A percentile compares a stretch with the other conserved stretches of the same genome.
Conservation (phyloP, 2,329 filamentous ascomycete species). For the Thielaviopsis euricoi region DNA sequence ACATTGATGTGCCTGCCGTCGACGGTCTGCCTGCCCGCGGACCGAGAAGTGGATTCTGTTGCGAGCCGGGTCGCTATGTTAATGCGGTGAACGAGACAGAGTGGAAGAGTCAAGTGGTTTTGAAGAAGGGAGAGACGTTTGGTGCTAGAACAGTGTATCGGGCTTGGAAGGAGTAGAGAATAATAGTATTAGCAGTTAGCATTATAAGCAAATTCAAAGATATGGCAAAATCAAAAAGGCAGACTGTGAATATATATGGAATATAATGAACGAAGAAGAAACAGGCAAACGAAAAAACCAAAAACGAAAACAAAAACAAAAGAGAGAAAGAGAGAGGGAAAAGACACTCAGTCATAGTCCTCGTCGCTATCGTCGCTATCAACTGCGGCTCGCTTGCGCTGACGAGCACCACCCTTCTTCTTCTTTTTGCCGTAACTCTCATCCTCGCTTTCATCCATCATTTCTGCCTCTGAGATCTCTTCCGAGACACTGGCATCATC, state of each 20-base stretch:
- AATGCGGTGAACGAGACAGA: conserved; percentile 71
- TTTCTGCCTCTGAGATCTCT: conserved; percentile 3
- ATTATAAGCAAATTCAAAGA: not conserved
- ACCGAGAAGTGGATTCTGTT: conserved; percentile 64
- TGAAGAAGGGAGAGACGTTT: conserved; percentile 75
- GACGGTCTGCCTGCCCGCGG: conserved; percentile 46
- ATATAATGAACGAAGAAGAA: not conserved
- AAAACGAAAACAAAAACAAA: not conserved
- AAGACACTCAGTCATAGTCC: not conserved
- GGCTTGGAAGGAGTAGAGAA: conserved; percentile 53
- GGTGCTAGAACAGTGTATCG: conserved; percentile 70
- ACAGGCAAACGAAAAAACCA: not conserved
- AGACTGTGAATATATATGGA: not conserved
- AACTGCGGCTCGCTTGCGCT: not conserved
- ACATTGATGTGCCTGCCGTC: conserved; percentile 58
- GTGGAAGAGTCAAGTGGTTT: conserved; percentile 61
- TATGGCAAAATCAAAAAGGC: not conserved
- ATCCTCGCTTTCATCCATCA: conserved; percentile 9
- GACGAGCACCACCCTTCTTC: not conserved
- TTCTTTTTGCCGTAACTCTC: conserved; percentile 1
- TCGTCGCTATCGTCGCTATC: not conserved
- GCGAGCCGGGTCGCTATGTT: conserved; percentile 82
- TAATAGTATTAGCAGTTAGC: not conserved
- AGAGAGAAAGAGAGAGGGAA: not conserved
- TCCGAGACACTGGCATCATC: not conserved